A percentile compares a stretch with the other conserved stretches of the same genome.
These are phyloP conservation scores for Penicillium verhagenii DNA, from an alignment of 495 filamentous ascomycete genomes.

Conservation along the genomic window DNA sequence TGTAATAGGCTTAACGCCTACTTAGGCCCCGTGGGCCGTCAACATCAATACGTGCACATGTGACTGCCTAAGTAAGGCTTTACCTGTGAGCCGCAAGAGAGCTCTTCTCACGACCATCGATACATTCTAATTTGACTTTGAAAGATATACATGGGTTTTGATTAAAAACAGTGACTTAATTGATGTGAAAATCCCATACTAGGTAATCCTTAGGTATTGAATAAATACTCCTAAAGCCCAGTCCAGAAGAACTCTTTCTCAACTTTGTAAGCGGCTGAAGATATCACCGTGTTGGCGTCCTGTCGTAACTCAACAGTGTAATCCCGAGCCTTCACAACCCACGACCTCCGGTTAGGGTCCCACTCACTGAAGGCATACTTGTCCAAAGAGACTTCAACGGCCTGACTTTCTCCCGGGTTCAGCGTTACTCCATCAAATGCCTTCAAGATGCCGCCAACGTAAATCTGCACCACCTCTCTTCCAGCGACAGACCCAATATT, in stretches of 20 bases:
- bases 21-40: too few species aligned
- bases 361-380: conserved; percentile 10
- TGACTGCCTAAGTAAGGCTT: too few species aligned
- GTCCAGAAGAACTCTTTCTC: neutral
- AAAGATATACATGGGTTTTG: too few species aligned
- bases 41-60: too few species aligned
- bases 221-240: too few species aligned
- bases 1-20: too few species aligned
- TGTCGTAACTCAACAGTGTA: neutral
- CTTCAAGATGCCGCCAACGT: neutral
- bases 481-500: neutral
- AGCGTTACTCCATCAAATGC: neutral
- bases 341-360: neutral
- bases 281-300: neutral
- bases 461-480: neutral
- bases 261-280: neutral
- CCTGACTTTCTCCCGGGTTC: neutral
- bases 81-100: too few species aligned
- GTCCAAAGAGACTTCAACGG: conserved; percentile 2
- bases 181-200: too few species aligned
- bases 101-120: too few species aligned
- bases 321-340: neutral
- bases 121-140: too few species aligned
- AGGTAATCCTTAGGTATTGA: too few species aligned
- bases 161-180: too few species aligned